Percentiles rank a stretch among this genome's conserved stretches.
Conservation (phyloP, 495 filamentous ascomycete genomes). For the Cryomyces minteri region DNA sequence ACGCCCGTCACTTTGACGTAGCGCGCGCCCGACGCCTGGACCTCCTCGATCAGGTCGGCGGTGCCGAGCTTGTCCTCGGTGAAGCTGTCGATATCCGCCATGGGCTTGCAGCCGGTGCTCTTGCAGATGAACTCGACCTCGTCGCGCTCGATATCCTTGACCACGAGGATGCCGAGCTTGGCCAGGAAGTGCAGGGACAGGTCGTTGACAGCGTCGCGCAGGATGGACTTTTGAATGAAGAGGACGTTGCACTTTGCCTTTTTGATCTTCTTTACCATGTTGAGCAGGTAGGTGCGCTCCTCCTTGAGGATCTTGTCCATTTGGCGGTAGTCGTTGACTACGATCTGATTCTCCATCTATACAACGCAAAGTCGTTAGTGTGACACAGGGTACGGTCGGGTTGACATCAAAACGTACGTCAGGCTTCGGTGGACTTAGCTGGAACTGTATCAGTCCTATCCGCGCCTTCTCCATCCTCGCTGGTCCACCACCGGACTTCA, state of each 20-base stretch:
- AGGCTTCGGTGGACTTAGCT: constrained; percentile 92
- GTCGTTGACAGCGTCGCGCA: constrained; percentile 95
- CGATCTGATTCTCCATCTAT: constrained; percentile 97
- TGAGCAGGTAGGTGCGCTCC: constrained; percentile 91
- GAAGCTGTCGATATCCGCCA: constrained; percentile 96
- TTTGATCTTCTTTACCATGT: constrained; percentile 99
- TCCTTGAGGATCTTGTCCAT: constrained; percentile 99
- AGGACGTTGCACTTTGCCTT: constrained; percentile 99
- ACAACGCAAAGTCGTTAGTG: not conserved
- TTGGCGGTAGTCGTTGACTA: constrained; percentile 97
- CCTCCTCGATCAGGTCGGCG: constrained; percentile 90
- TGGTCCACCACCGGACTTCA: constrained; percentile 87
- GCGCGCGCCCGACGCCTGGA: constrained; percentile 66
- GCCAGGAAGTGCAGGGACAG: constrained; percentile 92
- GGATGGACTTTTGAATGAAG: constrained; percentile 94
- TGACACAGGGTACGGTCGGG: not conserved
- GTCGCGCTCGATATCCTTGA: constrained; percentile 97
- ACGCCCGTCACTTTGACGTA: constrained; percentile 92
- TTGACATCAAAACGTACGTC: constrained; percentile 37
- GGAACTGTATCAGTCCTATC: constrained; percentile 97
- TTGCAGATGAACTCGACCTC: constrained; percentile 99
- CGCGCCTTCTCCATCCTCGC: constrained; percentile 89
- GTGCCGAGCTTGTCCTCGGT: constrained; percentile 95
- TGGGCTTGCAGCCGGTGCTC: constrained; percentile 92
- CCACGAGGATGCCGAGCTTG: constrained; percentile 81